Evolutionary conservation across 129 eudicot species (phyloP).

Genomic region (Helianthus annuus): DNA sequence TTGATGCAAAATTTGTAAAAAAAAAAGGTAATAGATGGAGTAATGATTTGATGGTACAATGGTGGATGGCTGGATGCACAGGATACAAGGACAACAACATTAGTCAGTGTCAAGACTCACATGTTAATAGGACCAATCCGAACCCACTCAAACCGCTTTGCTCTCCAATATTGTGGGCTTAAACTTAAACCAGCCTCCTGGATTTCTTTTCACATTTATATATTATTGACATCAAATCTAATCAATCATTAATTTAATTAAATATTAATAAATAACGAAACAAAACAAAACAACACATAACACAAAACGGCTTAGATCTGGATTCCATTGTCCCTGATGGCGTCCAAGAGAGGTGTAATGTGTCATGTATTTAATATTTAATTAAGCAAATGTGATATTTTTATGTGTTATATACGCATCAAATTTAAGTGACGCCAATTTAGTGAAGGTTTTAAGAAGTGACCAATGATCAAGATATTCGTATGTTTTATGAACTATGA

Average conservation of each 20-base stretch:
- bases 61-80: neutral
- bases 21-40: conserved; percentile 1
- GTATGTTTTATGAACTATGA: no score
- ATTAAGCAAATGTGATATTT: no score
- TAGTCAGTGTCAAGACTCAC: conserved; percentile 14
- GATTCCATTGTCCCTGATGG: neutral
- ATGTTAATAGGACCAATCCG: conserved; percentile 21
- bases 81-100: conserved; percentile 28
- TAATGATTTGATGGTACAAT: conserved; percentile 33
- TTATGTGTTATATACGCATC: no score
- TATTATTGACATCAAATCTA: neutral
- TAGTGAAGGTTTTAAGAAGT: no score
- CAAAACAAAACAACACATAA: neutral
- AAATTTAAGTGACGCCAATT: no score
- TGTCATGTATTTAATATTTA: neutral
- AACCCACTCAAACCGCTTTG: conserved; percentile 26
- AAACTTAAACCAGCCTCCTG: conserved; percentile 28
- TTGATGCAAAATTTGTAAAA: neutral
- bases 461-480: no score
- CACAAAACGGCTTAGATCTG: conserved; percentile 6
- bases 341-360: conserved; percentile 1
- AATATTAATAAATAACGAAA: neutral
- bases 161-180: conserved; percentile 34
- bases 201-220: neutral
- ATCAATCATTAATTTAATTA: neutral